These are phyloP conservation scores for Pseudozyma sp. DNA, from an alignment of 1,284 basidiomycete species.

Conservation along the genomic window DNA sequence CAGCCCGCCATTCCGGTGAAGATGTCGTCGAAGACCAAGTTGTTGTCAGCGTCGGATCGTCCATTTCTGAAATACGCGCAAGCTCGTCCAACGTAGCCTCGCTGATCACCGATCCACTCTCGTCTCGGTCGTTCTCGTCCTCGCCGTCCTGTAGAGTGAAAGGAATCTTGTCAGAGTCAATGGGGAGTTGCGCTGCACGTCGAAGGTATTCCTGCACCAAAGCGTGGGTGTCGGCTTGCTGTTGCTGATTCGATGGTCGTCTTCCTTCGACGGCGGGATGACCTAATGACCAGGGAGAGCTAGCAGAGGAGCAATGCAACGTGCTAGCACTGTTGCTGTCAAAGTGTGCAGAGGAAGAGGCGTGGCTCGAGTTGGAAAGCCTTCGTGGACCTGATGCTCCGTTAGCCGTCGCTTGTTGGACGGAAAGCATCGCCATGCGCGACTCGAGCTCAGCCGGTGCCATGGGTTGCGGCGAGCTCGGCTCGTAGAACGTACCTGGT, in stretches of 20 bases:
- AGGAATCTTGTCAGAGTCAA: conserved; percentile 16
- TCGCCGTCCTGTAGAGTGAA: conserved; percentile 1
- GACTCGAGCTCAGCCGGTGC: conserved; percentile 33
- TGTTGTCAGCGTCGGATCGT: conserved; percentile 7
- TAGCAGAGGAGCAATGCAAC: conserved; percentile 36
- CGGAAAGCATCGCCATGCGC: conserved; percentile 32
- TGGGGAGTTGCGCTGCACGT: conserved; percentile 21
- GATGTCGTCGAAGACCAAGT: background rate
- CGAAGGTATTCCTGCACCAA: conserved; percentile 49
- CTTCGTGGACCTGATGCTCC: conserved; percentile 11
- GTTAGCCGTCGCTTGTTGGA: conserved; percentile 18
- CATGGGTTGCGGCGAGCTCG: conserved; percentile 16
- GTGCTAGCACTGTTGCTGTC: conserved; percentile 42
- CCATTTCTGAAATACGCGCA: conserved; percentile 45
- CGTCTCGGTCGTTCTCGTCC: conserved; percentile 23
- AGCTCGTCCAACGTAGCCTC: conserved; percentile 58
- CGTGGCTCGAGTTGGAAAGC: conserved; percentile 33
- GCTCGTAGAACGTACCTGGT: conserved; percentile 21
- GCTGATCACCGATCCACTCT: conserved; percentile 37
- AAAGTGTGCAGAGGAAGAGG: conserved; percentile 39
- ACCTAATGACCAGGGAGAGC: conserved; percentile 38
- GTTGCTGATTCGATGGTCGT: conserved; percentile 20
- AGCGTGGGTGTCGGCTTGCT: conserved; percentile 39
- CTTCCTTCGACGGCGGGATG: conserved; percentile 13
- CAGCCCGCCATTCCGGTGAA: conserved; percentile 20